These are phyloP conservation scores for Colletotrichum coccodes DNA, from an alignment of 2,329 filamentous ascomycete species.

Conservation along the genomic window DNA sequence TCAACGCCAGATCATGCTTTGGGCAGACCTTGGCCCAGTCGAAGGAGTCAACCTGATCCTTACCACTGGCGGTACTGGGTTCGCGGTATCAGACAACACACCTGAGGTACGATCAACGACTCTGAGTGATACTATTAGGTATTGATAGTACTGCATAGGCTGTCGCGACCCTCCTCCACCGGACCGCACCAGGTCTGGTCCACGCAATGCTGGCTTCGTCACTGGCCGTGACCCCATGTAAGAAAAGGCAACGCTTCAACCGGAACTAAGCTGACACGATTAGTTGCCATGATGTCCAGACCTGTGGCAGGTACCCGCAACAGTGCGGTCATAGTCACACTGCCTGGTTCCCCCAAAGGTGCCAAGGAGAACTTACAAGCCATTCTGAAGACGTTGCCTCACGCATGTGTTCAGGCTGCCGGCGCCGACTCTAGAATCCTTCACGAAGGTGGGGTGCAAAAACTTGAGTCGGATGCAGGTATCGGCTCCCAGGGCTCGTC, in stretches of 20 bases:
- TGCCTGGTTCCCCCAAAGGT: conserved; percentile 95
- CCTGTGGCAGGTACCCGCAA: conserved; percentile 90
- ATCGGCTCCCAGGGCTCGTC: conserved; percentile 47
- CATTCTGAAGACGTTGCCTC: conserved; percentile 88
- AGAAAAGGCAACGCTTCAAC: conserved; percentile 45
- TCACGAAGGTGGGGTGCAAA: conserved; percentile 84
- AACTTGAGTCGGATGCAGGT: conserved; percentile 85
- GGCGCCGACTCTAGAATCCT: conserved; percentile 83
- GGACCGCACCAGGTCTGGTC: conserved; percentile 89
- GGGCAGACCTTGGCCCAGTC: conserved; percentile 72
- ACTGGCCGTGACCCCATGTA: conserved; percentile 88
- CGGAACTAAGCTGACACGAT: conserved; percentile 34
- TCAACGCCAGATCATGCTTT: conserved; percentile 75
- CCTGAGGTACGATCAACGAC: conserved; percentile 74
- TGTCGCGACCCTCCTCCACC: conserved; percentile 81
- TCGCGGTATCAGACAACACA: conserved; percentile 85
- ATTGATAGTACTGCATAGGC: conserved; percentile 61
- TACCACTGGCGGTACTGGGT: conserved; percentile 93
- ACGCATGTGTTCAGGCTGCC: conserved; percentile 91
- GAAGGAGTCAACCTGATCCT: conserved; percentile 79
- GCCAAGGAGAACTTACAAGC: conserved; percentile 93
- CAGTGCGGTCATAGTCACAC: conserved; percentile 83
- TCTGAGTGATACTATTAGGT: background rate
- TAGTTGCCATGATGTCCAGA: conserved; percentile 96
- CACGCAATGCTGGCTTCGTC: conserved; percentile 94